A percentile compares a stretch with the other conserved stretches of the same genome.
Evolutionary conservation across 148 eudicot species (phyloP).

Genomic region (Drosera capensis): DNA sequence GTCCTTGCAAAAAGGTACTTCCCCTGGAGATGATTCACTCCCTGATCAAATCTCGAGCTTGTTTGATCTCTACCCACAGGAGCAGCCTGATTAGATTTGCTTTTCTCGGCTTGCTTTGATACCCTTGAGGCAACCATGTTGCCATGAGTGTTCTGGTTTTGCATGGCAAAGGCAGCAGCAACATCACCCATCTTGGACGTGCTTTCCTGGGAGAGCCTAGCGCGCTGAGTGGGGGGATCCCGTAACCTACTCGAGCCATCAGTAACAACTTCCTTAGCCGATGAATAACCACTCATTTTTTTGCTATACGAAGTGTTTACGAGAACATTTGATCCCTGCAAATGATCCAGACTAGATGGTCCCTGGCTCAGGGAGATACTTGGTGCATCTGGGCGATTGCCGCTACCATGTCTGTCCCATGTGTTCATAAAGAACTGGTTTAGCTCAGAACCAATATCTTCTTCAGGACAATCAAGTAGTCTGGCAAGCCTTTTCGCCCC

Average conservation of each 20-base stretch:
- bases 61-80: slow-evolving; percentile 19
- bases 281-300: slow-evolving; percentile 12
- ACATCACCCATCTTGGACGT: slow-evolving; percentile 11
- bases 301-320: slow-evolving; percentile 14
- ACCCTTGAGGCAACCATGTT: slow-evolving; percentile 17
- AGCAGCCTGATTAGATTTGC: slow-evolving; percentile 12
- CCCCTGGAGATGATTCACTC: slow-evolving; percentile 32
- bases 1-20: slow-evolving; percentile 62
- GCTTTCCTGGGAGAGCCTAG: slow-evolving; percentile 21
- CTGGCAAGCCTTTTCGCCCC: slow-evolving; percentile 77
- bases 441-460: slow-evolving; percentile 42
- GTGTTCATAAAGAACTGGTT: slow-evolving; percentile 76
- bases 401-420: slow-evolving; percentile 85
- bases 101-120: slow-evolving; percentile 19
- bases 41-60: slow-evolving; percentile 20
- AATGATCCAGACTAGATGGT: slow-evolving; percentile 15
- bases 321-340: slow-evolving; percentile 11
- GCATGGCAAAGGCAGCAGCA: slow-evolving; percentile 14
- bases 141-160: slow-evolving; percentile 23
- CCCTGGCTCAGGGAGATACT: slow-evolving; percentile 12
- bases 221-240: slow-evolving; percentile 14
- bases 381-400: slow-evolving; percentile 69
- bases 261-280: slow-evolving; percentile 16
- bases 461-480: slow-evolving; percentile 67
- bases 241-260: slow-evolving; percentile 12